phyloP scores from a whole-genome alignment of 768 basidiomycete species.

The Russula sp. region DNA sequence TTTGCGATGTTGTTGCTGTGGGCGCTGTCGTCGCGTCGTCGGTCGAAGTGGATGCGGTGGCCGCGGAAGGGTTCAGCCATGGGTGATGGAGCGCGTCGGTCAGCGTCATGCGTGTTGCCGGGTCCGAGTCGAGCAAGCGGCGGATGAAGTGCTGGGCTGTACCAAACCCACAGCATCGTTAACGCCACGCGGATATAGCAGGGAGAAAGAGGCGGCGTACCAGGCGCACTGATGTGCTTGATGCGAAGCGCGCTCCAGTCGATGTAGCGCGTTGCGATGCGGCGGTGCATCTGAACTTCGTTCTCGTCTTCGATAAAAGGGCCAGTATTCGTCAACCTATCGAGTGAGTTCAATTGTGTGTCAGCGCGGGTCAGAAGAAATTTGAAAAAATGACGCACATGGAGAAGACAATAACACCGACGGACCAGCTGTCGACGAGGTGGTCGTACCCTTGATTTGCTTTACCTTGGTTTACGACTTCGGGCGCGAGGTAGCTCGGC shows the following conservation, averaged over 20 bases:
- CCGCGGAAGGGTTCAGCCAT: slow-evolving; percentile 50
- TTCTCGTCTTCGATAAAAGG: slow-evolving; percentile 17
- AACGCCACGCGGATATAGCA: neutral
- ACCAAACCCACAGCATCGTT: slow-evolving; percentile 9
- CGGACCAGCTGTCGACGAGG: slow-evolving; percentile 93
- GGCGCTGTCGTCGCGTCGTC: neutral
- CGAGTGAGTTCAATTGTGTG: neutral
- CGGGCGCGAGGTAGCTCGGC: slow-evolving; percentile 88
- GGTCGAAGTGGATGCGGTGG: neutral
- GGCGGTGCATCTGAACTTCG: slow-evolving; percentile 1
- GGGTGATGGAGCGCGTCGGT: slow-evolving; percentile 61
- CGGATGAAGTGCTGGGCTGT: slow-evolving; percentile 63
- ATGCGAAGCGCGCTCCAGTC: slow-evolving; percentile 7
- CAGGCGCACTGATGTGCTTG: slow-evolving; percentile 32
- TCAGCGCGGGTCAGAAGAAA: neutral
- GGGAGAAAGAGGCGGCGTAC: slow-evolving; percentile 34
- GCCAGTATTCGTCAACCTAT: slow-evolving; percentile 3
- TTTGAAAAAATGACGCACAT: slow-evolving; percentile 48
- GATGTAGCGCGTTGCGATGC: slow-evolving; percentile 20
- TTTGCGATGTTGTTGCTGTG: neutral
- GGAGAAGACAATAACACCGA: slow-evolving; percentile 90
- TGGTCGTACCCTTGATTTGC: slow-evolving; percentile 72
- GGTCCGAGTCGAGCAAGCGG: slow-evolving; percentile 58
- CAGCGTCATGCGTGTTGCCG: slow-evolving; percentile 64
- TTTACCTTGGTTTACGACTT: slow-evolving; percentile 65